Base-by-base conservation (phyloP, 306 rosid genomes). In the Corylus heterophylla region DNA sequence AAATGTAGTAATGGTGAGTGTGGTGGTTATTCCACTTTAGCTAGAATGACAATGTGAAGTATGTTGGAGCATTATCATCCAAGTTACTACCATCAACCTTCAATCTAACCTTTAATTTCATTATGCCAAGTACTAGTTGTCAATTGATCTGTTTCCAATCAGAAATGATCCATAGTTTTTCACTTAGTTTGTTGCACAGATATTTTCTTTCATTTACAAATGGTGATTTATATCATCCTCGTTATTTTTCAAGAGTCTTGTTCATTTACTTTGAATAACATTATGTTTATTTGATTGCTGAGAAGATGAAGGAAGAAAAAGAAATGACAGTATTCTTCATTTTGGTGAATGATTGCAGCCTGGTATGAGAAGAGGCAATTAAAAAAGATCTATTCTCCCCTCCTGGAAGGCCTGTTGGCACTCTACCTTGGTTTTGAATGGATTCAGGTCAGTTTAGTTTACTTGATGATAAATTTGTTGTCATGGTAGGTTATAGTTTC, bases 401-500 rank as follows among this genome's bases (percentile, higher is more conserved):
- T 95, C 66, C 91, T 95, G 42, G 98, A 95, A 89, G 98, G 98
- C 74, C 88, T 92, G 35, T 81, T 95, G 22, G 98, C 98, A 35
- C 98, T 95, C 78, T 95, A 95, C 86, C 92, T 95, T 3, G 98
- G 98, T 68, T 91, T 92, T 58, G 98, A 95, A 83, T 95, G 98
- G 98, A 90, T 91, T 80, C 97, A 92, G 90, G 98, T 92, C 85
- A 69, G 62, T 83, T 62, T 27, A 67, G 8, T 50, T 63, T 68
- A 37, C 44, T 25, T 70, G 16, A 54, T 22, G 20, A 74, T 68
- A 77, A 22, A 7, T 49, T 69, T 75, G 27, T 55, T 75, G 7
- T 49, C 55, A 17, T 44, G 44, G 6, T 67, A 12, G 2, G 44
- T 25, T 54, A 8, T 45, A 56, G 25, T 13, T 75, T 76, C n/a